Evolutionary conservation across 2,329 filamentous ascomycete genomes (phyloP).

Genomic region (Penicillium frequentans): DNA sequence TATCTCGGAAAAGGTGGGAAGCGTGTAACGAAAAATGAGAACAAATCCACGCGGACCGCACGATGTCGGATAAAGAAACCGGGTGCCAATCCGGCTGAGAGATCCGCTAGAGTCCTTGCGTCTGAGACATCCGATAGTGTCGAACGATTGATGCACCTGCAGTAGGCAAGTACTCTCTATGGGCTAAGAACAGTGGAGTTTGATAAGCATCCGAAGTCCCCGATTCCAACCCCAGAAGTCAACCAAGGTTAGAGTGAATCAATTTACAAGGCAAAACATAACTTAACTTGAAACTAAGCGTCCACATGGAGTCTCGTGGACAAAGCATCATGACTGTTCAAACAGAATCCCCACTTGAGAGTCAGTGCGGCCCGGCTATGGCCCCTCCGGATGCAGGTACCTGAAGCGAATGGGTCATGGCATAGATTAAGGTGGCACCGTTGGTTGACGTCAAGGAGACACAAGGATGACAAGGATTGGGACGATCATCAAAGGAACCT

Average conservation of each 20-base stretch:
- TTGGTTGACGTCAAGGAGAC: neutral
- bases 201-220: slow-evolving; percentile 1
- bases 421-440: neutral
- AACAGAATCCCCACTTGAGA: slow-evolving; percentile 9
- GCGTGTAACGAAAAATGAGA: neutral
- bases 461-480: neutral
- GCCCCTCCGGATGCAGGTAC: slow-evolving; percentile 23
- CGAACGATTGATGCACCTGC: slow-evolving; percentile 14
- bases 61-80: slow-evolving; percentile 10
- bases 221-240: neutral
- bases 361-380: slow-evolving; percentile 9
- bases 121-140: slow-evolving; percentile 18
- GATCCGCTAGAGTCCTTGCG: slow-evolving; percentile 15
- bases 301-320: slow-evolving; percentile 28
- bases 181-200: slow-evolving; percentile 7
- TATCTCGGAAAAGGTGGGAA: neutral
- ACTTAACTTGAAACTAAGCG: slow-evolving; percentile 17
- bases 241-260: neutral
- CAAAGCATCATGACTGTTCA: slow-evolving; percentile 3
- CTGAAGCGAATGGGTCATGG: neutral
- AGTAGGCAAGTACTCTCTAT: slow-evolving; percentile 4
- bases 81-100: slow-evolving; percentile 12
- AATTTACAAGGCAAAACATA: neutral
- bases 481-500: neutral
- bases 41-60: neutral